Evolutionary conservation across 176 grass and related monocot species (phyloP), one percentile per base, ranked within the genome.

Genomic region (Bonia amplexicaulis): DNA sequence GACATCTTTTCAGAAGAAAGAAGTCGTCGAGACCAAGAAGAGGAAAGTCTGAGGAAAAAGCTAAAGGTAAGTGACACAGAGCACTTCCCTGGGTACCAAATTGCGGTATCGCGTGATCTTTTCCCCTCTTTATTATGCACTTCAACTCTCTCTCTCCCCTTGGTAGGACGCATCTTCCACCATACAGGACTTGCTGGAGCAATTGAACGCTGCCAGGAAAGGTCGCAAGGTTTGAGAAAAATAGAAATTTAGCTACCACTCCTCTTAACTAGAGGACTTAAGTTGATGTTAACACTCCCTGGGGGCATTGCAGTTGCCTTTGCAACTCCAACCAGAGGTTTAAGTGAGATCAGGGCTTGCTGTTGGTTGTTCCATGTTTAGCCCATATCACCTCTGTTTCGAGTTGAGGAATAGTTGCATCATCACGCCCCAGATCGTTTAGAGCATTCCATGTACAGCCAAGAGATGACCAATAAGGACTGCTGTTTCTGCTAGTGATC

Each of bases 1-100:
- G 91, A 92, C 31, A 89, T 99, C 46, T 99, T 99, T 87, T 92
- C 96, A 44, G 96, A 99, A 85, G 96, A 99, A 93, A 95, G 93
- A 79, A 92, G 11, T 53, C 90, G 90, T 3, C 88, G 93, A 60
- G 93, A 92, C 65, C 80, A 71, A 85, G 96, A 99, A 51, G 96
- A 96, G 78, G 96, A 91, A 62, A 88, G 79, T 77, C 82, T 99
- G 81, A 86, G 86, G 62, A 89, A 92, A 55, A 99, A 99, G 77
- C 82, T 99, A 42, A 99, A 95, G 96, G 96, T 94, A 54, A 90
- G 78, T 31, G 35, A 51, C 31, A 80, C 48, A 45, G 42, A 69
- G 6, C 25, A 29, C 41, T 63, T 44, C 19, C 5, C 4, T 73
- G 23, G 25, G 29, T 67, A 15, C 54, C 58, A 41, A 25, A 72